Percentiles rank a stretch among this genome's conserved stretches.
These are phyloP conservation scores for Sarocladium oryzae DNA, from an alignment of 2,329 filamentous ascomycete genomes.

Conservation along the genomic window DNA sequence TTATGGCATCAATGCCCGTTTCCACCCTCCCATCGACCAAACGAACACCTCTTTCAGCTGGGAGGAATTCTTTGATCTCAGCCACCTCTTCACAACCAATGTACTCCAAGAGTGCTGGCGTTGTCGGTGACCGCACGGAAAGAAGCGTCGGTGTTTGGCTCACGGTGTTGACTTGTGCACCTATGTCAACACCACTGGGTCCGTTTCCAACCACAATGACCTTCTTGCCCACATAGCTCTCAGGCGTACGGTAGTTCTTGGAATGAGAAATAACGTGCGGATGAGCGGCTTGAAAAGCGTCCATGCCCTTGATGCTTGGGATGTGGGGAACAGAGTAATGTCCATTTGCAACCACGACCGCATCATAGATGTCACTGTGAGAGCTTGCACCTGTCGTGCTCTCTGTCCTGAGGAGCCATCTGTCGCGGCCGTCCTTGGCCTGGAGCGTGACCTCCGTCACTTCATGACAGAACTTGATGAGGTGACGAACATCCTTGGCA, in stretches of 20 bases:
- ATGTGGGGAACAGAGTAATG: conserved; percentile 67
- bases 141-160: conserved; percentile 57
- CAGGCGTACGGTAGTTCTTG: conserved; percentile 68
- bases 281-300: conserved; percentile 51
- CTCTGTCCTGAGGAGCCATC: conserved; percentile 56
- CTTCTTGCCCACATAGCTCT: conserved; percentile 59
- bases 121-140: conserved; percentile 49
- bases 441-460: conserved; percentile 51
- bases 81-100: conserved; percentile 44
- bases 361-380: conserved; percentile 55
- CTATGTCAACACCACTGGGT: conserved; percentile 79
- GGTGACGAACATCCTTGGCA: conserved; percentile 56
- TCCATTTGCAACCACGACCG: conserved; percentile 67
- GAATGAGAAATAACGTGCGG: conserved; percentile 64
- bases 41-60: conserved; percentile 50
- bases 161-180: conserved; percentile 61
- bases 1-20: conserved; percentile 61
- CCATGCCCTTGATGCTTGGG: conserved; percentile 55
- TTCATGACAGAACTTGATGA: conserved; percentile 65
- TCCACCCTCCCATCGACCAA: conserved; percentile 63
- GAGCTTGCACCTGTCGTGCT: conserved; percentile 38
- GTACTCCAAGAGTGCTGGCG: conserved; percentile 37
- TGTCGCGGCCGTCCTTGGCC: conserved; percentile 26
- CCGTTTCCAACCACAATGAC: conserved; percentile 80
- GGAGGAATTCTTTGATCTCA: conserved; percentile 51